Conservation (phyloP, 768 basidiomycete species). For the Termitomyces titanicus region DNA sequence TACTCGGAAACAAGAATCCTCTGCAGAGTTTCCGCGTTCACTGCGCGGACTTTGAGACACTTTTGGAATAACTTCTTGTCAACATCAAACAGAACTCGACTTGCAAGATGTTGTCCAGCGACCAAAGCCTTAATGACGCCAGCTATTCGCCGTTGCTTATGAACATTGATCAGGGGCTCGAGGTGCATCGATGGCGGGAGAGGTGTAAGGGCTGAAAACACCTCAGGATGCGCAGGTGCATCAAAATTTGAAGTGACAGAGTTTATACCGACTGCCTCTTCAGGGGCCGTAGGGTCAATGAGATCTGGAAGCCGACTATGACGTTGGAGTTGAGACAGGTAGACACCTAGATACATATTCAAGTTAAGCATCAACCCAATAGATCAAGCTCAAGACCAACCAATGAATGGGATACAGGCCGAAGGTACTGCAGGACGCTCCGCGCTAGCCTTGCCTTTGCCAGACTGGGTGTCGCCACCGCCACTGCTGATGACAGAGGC, state of each 20-base stretch:
- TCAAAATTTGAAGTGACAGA: slow-evolving; percentile 60
- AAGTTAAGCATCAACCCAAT: neutral
- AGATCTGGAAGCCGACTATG: slow-evolving; percentile 70
- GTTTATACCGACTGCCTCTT: slow-evolving; percentile 63
- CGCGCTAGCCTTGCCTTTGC: slow-evolving; percentile 35
- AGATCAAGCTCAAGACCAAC: slow-evolving; percentile 36
- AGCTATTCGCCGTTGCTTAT: slow-evolving; percentile 83
- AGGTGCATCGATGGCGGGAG: slow-evolving; percentile 77
- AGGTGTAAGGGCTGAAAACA: slow-evolving; percentile 68
- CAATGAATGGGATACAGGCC: slow-evolving; percentile 81
- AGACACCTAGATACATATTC: slow-evolving; percentile 49
- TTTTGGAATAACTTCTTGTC: slow-evolving; percentile 77
- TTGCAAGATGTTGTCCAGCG: slow-evolving; percentile 79
- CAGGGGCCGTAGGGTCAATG: slow-evolving; percentile 80
- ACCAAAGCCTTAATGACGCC: slow-evolving; percentile 78
- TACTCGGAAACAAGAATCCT: slow-evolving; percentile 33
- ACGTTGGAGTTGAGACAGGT: slow-evolving; percentile 67
- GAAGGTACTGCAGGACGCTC: slow-evolving; percentile 37
- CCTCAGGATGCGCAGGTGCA: slow-evolving; percentile 71
- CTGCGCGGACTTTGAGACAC: slow-evolving; percentile 66
- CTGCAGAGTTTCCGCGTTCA: slow-evolving; percentile 53
- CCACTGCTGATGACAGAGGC: slow-evolving; percentile 47
- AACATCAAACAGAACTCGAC: slow-evolving; percentile 61
- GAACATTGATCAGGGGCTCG: slow-evolving; percentile 84
- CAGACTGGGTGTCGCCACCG: slow-evolving; percentile 35